Percentiles rank a stretch among this genome's conserved stretches.
Evolutionary conservation across 805 yeast species (phyloP).

Genomic region (Nakazawaea molendinolei): DNA sequence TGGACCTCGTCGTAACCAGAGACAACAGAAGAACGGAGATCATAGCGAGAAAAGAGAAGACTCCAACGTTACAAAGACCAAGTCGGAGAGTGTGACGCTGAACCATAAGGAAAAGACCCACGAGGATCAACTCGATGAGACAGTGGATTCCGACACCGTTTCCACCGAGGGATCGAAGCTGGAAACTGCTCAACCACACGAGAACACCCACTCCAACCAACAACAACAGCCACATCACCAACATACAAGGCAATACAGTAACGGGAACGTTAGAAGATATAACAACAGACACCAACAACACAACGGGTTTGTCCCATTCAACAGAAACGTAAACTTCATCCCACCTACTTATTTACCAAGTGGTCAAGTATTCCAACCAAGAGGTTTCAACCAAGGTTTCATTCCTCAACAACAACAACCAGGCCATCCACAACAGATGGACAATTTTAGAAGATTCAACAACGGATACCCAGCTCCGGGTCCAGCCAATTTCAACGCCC

Average conservation of each 20-base stretch:
- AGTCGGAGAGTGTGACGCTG: neutral
- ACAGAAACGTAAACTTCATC: conserved; percentile 8
- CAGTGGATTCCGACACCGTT: neutral
- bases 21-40: conserved; percentile 11
- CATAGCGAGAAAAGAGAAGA: conserved; percentile 15
- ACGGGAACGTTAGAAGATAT: conserved; percentile 7
- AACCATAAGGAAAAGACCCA: neutral
- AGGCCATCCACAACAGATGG: neutral
- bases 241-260: conserved; percentile 10
- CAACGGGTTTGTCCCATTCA: conserved; percentile 9
- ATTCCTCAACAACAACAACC: conserved; percentile 3
- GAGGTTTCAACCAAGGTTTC: conserved; percentile 10
- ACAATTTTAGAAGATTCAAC: conserved; percentile 7
- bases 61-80: neutral
- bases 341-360: conserved; percentile 11
- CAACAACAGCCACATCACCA: conserved; percentile 9
- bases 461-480: conserved; percentile 9
- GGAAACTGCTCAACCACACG: neutral
- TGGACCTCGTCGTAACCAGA: conserved; percentile 5
- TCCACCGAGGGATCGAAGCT: neutral
- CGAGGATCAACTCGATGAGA: neutral
- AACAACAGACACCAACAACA: conserved; percentile 11
- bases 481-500: conserved; percentile 6
- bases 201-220: neutral
- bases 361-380: conserved; percentile 12